Evolutionary conservation across 441 rosid genomes (phyloP), one percentile per base, ranked within the genome.

Genomic region (Jatropha podagrica): DNA sequence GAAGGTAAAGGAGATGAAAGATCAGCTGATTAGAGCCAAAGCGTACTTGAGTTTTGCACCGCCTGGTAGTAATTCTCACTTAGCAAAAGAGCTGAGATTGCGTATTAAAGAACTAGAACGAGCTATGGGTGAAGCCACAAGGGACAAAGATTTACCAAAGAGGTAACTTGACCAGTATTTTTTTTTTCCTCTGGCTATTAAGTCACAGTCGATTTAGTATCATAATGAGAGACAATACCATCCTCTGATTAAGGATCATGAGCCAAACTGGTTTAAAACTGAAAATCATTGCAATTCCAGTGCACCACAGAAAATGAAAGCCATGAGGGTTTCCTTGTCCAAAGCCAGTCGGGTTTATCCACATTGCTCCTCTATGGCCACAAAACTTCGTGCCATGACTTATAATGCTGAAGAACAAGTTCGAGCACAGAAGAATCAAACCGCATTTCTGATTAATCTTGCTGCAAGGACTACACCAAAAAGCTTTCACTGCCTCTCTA

Each of bases 401-500:
- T 79, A 85, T 78, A 87, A 86, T 84, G 80, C 92, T 79, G 95
- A 93, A 84, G 94, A 91, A 76, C 91, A 84, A 81, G 90, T 93
- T 71, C 88, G 72, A 74, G 88, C 83, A 26, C 96, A 88, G 83
- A 90, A 86, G 82, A 83, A 88, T 72, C 85, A 93, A 82, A 91
- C 86, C 73, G 42, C 84, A 46, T 85, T 84, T 87, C 94, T 95
- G 58, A 65, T 92, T 81, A 89, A 83, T 77, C 97, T 93, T 83
- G 94, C 95, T 73, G 93, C 90, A 72, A 86, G 93, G 83, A 90
- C 94, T 55, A 95, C 95, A 32, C 92, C 97, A 37, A 95, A 95
- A 87, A 92, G 97, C 75, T 86, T 88, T 81, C 99, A 95, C 72
- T 95, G 98, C 86, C 96, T 95, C 38, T 83, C 95, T 71, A 88